Conservation (phyloP, 306 rosid species). For the Trifolium subterraneum region DNA sequence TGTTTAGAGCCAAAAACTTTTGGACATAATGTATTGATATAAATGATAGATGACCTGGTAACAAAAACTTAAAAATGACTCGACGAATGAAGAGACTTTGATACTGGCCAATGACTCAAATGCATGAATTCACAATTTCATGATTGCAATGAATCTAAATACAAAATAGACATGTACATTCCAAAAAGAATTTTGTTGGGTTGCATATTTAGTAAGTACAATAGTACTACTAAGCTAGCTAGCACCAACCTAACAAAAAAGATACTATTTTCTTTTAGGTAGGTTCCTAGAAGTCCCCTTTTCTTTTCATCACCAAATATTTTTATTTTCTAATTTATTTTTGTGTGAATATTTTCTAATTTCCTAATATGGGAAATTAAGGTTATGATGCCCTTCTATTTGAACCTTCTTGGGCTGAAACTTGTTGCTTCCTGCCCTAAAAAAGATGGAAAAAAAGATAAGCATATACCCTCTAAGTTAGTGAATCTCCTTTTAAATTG, state of each 20-base stretch:
- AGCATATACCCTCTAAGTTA: slow-evolving; percentile 40
- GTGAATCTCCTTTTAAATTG: not conserved
- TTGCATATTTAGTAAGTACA: slow-evolving; percentile 20
- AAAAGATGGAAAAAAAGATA: slow-evolving; percentile 14
- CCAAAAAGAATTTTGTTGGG: slow-evolving; percentile 38
- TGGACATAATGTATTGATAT: too few relatives aligned
- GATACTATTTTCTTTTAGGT: slow-evolving; percentile 8
- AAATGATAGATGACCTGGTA: too few relatives aligned
- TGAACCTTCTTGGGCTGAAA: slow-evolving; percentile 32
- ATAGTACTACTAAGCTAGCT: slow-evolving; percentile 23
- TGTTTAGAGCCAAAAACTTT: too few relatives aligned
- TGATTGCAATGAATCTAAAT: too few relatives aligned
- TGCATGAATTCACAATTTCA: too few relatives aligned
- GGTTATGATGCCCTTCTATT: slow-evolving; percentile 41
- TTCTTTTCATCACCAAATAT: slow-evolving; percentile 24
- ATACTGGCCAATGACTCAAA: too few relatives aligned
- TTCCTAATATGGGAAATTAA: slow-evolving; percentile 64
- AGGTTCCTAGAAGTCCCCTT: slow-evolving; percentile 50
- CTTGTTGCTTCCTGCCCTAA: slow-evolving; percentile 25
- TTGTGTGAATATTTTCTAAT: slow-evolving; percentile 18
- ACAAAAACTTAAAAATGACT: too few relatives aligned
- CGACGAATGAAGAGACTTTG: too few relatives aligned
- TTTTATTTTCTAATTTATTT: not conserved
- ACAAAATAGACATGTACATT: slow-evolving; percentile 16
- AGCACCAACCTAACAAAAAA: slow-evolving; percentile 10